Evolutionary conservation across 1,139 yeast genomes (phyloP).

Genomic region (Suhomyces yuchorum): DNA sequence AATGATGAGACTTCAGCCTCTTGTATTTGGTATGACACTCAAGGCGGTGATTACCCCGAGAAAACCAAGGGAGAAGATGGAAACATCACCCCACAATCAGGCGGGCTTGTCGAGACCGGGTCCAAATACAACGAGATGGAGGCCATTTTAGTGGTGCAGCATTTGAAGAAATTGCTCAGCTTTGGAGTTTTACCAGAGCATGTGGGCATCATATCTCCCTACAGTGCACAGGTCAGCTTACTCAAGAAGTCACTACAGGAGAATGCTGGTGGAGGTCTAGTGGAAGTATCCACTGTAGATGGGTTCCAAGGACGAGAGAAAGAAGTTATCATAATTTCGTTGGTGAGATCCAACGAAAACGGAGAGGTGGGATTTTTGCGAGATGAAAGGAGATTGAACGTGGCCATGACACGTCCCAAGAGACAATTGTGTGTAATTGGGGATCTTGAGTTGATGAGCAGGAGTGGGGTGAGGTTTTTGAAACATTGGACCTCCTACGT

Average conservation of each 20-base stretch:
- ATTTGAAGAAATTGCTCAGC: slow-evolving; percentile 51
- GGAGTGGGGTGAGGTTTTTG: slow-evolving; percentile 50
- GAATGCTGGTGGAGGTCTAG: slow-evolving; percentile 16
- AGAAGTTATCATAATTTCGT: slow-evolving; percentile 58
- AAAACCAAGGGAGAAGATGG: slow-evolving; percentile 46
- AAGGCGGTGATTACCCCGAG: slow-evolving; percentile 83
- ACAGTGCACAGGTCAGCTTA: slow-evolving; percentile 78
- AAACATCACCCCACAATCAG: slow-evolving; percentile 22
- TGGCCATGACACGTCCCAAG: slow-evolving; percentile 89
- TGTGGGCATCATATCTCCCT: slow-evolving; percentile 88
- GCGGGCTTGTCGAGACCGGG: slow-evolving; percentile 20
- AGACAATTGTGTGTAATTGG: slow-evolving; percentile 86
- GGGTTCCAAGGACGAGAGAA: slow-evolving; percentile 62
- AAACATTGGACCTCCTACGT: slow-evolving; percentile 72
- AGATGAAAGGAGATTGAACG: slow-evolving; percentile 69
- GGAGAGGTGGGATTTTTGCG: slow-evolving; percentile 58
- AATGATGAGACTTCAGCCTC: slow-evolving; percentile 33
- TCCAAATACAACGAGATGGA: slow-evolving; percentile 80
- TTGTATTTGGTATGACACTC: slow-evolving; percentile 86
- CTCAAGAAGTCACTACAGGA: slow-evolving; percentile 49
- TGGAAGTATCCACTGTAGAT: slow-evolving; percentile 51
- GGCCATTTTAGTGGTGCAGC: slow-evolving; percentile 57
- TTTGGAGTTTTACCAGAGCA: slow-evolving; percentile 50
- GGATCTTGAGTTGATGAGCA: slow-evolving; percentile 64
- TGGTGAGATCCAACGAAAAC: slow-evolving; percentile 57